Evolutionary conservation across 2,329 filamentous ascomycete species (phyloP).

Genomic region (Biscogniauxia mediterranea): DNA sequence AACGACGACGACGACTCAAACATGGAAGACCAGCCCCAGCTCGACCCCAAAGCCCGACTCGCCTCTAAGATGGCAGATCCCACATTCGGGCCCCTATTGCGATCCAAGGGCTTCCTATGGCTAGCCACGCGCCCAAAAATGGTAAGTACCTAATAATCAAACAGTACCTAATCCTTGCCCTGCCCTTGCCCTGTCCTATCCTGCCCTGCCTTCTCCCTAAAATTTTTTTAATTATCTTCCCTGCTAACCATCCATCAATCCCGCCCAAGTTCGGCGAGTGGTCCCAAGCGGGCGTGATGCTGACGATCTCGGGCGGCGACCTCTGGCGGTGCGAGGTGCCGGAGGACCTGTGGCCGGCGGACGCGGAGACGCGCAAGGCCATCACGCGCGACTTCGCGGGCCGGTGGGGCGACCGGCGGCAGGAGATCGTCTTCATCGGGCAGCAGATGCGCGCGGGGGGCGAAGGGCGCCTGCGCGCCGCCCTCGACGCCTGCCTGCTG

Average conservation of each 20-base stretch:
- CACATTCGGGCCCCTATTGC: conserved; percentile 54
- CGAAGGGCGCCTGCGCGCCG: conserved; percentile 43
- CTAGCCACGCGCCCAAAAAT: conserved; percentile 56
- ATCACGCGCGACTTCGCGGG: conserved; percentile 51
- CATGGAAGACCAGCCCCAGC: conserved; percentile 26
- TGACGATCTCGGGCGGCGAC: conserved; percentile 56
- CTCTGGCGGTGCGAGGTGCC: conserved; percentile 60
- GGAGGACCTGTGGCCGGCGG: conserved; percentile 49
- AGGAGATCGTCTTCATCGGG: conserved; percentile 73
- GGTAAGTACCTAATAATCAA: conserved; percentile 21
- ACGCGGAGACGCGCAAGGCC: conserved; percentile 47
- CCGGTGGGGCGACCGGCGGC: conserved; percentile 67
- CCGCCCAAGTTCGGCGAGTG: conserved; percentile 57
- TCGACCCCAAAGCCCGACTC: conserved; percentile 39
- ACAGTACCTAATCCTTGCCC: neutral
- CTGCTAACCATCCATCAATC: conserved; percentile 13
- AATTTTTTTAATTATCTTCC: neutral
- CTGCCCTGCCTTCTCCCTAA: neutral
- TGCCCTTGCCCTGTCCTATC: too few relatives aligned
- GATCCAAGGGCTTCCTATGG: conserved; percentile 62
- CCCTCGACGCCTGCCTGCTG: conserved; percentile 61
- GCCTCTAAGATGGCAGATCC: conserved; percentile 54
- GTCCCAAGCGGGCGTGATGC: conserved; percentile 64
- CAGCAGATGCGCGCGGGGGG: conserved; percentile 54
- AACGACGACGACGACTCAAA: conserved; percentile 23